Conservation (phyloP, 2,329 filamentous ascomycete species). For the Cercospora zeina region DNA sequence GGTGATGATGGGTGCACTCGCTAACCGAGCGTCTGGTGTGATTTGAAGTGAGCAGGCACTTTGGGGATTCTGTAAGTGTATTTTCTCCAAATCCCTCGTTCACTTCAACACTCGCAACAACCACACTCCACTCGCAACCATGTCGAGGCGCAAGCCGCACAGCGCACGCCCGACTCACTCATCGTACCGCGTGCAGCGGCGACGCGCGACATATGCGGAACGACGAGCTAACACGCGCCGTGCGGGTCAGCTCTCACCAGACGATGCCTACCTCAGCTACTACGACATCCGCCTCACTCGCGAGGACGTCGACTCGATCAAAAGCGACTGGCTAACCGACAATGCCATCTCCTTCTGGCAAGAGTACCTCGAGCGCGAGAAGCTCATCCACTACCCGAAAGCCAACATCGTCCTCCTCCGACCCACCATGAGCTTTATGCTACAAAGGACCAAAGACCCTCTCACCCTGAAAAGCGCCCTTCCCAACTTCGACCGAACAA, state of each 20-base stretch:
- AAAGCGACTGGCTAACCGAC: conserved; percentile 94
- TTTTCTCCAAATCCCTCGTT: conserved; percentile 5
- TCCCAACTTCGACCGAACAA: conserved; percentile 75
- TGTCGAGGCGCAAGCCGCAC: conserved; percentile 8
- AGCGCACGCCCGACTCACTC: neutral
- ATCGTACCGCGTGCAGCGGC: neutral
- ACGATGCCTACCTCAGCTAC: conserved; percentile 66
- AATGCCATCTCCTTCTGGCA: conserved; percentile 99
- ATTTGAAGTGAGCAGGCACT: conserved; percentile 49
- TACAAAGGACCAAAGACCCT: conserved; percentile 70
- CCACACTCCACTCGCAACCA: conserved; percentile 8
- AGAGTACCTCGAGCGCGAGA: conserved; percentile 90
- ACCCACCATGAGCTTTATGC: conserved; percentile 87
- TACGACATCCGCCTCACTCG: conserved; percentile 67
- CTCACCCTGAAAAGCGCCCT: conserved; percentile 64
- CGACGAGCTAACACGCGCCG: conserved; percentile 12
- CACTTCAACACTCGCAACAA: conserved; percentile 3
- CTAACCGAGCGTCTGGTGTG: neutral
- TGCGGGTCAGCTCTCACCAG: conserved; percentile 5
- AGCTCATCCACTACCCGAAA: conserved; percentile 74
- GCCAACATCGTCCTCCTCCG: conserved; percentile 87
- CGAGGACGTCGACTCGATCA: conserved; percentile 85
- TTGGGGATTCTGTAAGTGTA: conserved; percentile 52
- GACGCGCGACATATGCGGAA: neutral
- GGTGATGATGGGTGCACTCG: neutral